Base-by-base conservation (phyloP, 2,329 filamentous ascomycete genomes). In the Volutella citrinella region DNA sequence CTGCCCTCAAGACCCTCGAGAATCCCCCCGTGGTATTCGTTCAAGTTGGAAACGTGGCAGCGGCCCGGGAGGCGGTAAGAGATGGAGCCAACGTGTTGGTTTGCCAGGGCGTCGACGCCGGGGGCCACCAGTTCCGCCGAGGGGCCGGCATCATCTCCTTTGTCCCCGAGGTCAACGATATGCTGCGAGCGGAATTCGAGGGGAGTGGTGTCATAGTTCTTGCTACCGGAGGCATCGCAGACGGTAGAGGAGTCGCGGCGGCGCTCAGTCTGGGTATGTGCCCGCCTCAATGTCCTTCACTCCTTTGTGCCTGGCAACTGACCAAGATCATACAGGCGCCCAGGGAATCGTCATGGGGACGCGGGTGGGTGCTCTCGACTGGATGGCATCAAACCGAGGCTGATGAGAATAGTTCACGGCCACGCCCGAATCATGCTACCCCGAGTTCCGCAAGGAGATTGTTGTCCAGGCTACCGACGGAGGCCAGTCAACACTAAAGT, bases 31-130 rank as follows among this genome's bases (percentile, higher is more conserved):
- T 66, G 38, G 68, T 81, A 7, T 78, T 80, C 55, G 66, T 82
- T 2, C 80, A 84, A 52, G 66, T 81, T 10, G 80, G 80, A 23
- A 80, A 72, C 20, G 73, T 83, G 3, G 54, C 57, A 1, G 70
- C 78, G 7, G 79, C 78, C 8, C 32, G 70, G 10, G 65, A 69
- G 37, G 72, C 69, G 1, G 61, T 69, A 2, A 29, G 43, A n/a
- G 61, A 69, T 15, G 72, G 69, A 1, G 60, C 74, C 1, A 77
- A 84, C 46, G 76, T 75, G 18, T 48, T 84, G 3, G 75, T 84
- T 7, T 67, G 76, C 6, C 80, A 84, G 55, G 80, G 80, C 4
- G 65, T 68, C 6, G 80, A 84, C 56, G 80, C 79, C 2, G 80
- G 79, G 7, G 80, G 80, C 0, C 80, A 84, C 50, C 78, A 80